Base-by-base conservation (phyloP, 164 flowering plant genomes). In the Magnolia officinalis region DNA sequence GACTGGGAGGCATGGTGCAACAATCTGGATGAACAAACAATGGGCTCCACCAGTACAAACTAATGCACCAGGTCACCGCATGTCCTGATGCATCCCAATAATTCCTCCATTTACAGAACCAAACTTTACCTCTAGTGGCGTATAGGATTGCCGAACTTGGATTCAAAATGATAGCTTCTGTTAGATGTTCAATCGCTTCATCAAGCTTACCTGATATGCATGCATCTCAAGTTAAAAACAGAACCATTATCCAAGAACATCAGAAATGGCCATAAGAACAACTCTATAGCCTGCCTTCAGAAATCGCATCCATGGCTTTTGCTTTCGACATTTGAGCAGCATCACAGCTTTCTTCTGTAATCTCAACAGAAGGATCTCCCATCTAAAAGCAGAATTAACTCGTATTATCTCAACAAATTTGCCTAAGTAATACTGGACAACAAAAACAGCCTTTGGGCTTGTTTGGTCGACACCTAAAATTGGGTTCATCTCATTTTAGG, bases 101-200 rank as follows among this genome's bases (percentile, higher is more conserved):
- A 68, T 68, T 29, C 37, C 16, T 68, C 13, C 58, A 63, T 11
- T 24, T 18, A 18, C 14, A 67, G 45, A 8, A 49, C 64, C 18
- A 52, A 59, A 67, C 11, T 72, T 61, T 78, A 93, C 98, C 98
- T 94, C 99, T 87, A 50, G 87, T 85, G 1, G 82, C 98, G 81
- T 96, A 96, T 88, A 94, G 87, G 14, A 96, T 96, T 18, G 99
- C 97, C 2, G 99, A 94, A 18, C 83, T 81, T 6, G 98, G 97
- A 77, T 96, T 92, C 45, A 90, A 86, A 80, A 76, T 64, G 73
- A 96, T 90, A 2, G 99, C 98, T 80, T 91, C 85, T 0, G 96
- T 94, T 45, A 94, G 83, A 77, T 84, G 88, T 72, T 86, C 89
- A 58, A 94, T 84, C 7, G 99, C 98, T 79, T 89, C 95, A 77